Conservation (phyloP, 495 filamentous ascomycete species). For the Xylona heveae region DNA sequence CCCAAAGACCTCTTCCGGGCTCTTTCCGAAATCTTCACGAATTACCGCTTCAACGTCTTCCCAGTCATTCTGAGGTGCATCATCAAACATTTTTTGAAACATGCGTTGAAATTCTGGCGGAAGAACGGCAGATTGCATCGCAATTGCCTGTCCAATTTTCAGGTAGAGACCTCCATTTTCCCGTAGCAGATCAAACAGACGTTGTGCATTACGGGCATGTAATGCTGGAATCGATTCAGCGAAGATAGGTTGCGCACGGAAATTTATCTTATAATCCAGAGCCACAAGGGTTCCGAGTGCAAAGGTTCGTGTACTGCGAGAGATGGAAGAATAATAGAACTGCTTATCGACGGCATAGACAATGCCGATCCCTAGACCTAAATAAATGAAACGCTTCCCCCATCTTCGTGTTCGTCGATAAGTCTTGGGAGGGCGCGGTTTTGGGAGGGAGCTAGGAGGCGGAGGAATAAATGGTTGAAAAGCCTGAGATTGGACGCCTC, state of each 20-base stretch:
- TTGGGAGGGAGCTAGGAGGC: conserved; percentile 56
- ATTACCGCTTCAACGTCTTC: conserved; percentile 72
- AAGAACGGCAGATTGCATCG: conserved; percentile 88
- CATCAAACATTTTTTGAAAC: conserved; percentile 93
- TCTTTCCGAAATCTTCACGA: conserved; percentile 61
- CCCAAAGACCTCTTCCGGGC: conserved; percentile 73
- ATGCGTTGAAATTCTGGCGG: conserved; percentile 88
- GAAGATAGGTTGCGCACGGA: conserved; percentile 51
- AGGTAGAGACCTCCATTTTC: conserved; percentile 84
- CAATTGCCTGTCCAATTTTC: conserved; percentile 96
- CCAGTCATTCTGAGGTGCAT: conserved; percentile 91
- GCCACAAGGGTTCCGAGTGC: conserved; percentile 59
- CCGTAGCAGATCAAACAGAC: conserved; percentile 55
- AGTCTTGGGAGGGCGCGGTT: conserved; percentile 38
- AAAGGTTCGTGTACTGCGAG: conserved; percentile 67
- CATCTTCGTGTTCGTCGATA: conserved; percentile 52
- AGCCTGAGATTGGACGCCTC: conserved; percentile 10
- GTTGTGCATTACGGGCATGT: conserved; percentile 64
- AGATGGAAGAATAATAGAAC: conserved; percentile 55
- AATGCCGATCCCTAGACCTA: conserved; percentile 33
- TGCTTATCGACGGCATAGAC: conserved; percentile 46
- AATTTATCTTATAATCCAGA: conserved; percentile 91
- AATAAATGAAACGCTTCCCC: conserved; percentile 46
- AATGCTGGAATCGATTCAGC: conserved; percentile 45
- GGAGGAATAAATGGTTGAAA: conserved; percentile 66